Conservation (phyloP, 2,329 filamentous ascomycete species). For the Penicillium sp. region DNA sequence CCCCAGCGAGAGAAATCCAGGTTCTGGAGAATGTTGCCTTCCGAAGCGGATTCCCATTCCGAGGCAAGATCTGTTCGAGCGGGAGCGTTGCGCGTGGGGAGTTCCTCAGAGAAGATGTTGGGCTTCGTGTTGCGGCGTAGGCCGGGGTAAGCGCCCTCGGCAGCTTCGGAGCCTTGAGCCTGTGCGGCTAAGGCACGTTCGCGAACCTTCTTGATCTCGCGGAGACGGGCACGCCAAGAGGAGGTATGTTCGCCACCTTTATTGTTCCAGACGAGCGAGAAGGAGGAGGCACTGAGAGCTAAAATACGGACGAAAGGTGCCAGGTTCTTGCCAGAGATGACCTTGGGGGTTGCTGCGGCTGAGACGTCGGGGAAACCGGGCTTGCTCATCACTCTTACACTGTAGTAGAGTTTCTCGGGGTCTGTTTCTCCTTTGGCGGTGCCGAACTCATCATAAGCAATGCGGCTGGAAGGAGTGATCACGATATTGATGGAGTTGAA, state of each 20-base stretch:
- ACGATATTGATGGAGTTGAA: conserved; percentile 98
- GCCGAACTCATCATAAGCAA: conserved; percentile 36
- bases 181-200: conserved; percentile 52
- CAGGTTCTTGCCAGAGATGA: conserved; percentile 79
- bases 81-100: conserved; percentile 31
- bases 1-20: conserved; percentile 47
- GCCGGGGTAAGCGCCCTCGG: conserved; percentile 35
- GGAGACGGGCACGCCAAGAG: conserved; percentile 83
- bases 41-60: conserved; percentile 40
- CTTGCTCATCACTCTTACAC: conserved; percentile 85
- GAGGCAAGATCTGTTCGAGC: conserved; percentile 36
- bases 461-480: conserved; percentile 71
- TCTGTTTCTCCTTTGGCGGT: conserved; percentile 35
- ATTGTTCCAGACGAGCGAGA: conserved; percentile 83
- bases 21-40: conserved; percentile 40
- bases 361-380: conserved; percentile 90
- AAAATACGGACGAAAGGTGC: conserved; percentile 84
- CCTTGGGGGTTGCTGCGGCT: conserved; percentile 83
- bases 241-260: conserved; percentile 77
- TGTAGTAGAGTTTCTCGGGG: conserved; percentile 66
- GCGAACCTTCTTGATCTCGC: conserved; percentile 79
- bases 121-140: conserved; percentile 40
- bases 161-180: conserved; percentile 27
- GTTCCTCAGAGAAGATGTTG: conserved; percentile 38
- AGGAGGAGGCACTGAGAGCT: conserved; percentile 90